These are phyloP conservation scores for Penicillium sp. DNA, from an alignment of 2,329 filamentous ascomycete genomes.

Conservation along the genomic window DNA sequence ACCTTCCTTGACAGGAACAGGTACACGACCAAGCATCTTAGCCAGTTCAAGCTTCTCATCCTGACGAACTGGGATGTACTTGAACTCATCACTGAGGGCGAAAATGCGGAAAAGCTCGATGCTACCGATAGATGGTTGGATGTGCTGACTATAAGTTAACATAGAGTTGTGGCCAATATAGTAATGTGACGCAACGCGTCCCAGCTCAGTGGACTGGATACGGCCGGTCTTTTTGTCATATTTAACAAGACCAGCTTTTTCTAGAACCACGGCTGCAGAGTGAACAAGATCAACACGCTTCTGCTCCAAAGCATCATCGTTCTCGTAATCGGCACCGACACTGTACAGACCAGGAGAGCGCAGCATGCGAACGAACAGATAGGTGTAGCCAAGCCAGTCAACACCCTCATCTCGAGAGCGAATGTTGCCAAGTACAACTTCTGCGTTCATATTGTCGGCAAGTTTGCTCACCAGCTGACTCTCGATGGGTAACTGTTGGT, in stretches of 20 bases:
- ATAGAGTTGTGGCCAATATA: constrained; percentile 97
- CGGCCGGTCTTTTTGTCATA: constrained; percentile 94
- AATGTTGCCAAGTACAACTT: constrained; percentile 92
- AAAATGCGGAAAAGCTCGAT: constrained; percentile 98
- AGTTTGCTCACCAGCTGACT: constrained; percentile 92
- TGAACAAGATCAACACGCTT: constrained; percentile 97
- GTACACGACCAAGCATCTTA: constrained; percentile 86
- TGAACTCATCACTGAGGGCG: constrained; percentile 95
- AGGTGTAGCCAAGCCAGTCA: constrained; percentile 99
- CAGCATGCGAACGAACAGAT: constrained; percentile 97
- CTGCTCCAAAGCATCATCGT: constrained; percentile 89
- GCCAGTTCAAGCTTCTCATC: constrained; percentile 97
- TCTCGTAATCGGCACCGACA: constrained; percentile 93
- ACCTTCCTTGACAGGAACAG: constrained; percentile 95
- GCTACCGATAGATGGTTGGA: constrained; percentile 88
- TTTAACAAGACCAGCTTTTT: constrained; percentile 86
- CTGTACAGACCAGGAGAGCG: constrained; percentile 93
- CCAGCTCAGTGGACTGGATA: constrained; percentile 89
- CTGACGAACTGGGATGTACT: constrained; percentile 96
- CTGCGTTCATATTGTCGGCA: constrained; percentile 94
- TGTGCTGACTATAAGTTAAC: constrained; percentile 94
- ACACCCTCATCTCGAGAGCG: constrained; percentile 91
- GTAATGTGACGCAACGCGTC: constrained; percentile 95
- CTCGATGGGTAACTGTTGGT: constrained; percentile 96
- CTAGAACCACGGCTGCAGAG: constrained; percentile 84